A percentile compares a stretch with the other conserved stretches of the same genome.
These are phyloP conservation scores for Trichoderma erinaceum DNA, from an alignment of 495 filamentous ascomycete species.

Conservation along the genomic window DNA sequence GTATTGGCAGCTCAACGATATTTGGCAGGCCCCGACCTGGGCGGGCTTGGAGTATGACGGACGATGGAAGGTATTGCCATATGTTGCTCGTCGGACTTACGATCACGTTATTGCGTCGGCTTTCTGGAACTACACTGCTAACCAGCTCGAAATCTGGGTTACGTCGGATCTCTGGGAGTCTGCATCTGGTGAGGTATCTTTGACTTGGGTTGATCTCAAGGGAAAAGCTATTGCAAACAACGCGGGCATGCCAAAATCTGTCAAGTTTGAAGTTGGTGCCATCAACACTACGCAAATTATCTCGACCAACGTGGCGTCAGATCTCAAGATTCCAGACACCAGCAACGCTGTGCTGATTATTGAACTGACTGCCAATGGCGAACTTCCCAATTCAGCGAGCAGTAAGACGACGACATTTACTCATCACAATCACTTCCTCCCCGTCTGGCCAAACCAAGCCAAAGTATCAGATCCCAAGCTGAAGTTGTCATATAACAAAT, in stretches of 20 bases:
- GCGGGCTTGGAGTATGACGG: constrained; percentile 59
- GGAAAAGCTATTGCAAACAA: constrained; percentile 18
- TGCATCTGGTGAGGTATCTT: constrained; percentile 23
- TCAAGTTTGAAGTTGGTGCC: constrained; percentile 48
- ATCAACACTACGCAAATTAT: constrained; percentile 57
- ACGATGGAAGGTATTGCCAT: constrained; percentile 54
- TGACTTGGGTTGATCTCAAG: constrained; percentile 28
- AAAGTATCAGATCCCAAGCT: constrained; percentile 5
- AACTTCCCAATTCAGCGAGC: constrained; percentile 45
- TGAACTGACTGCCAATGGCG: constrained; percentile 47
- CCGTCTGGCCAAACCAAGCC: constrained; percentile 3
- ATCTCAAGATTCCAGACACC: constrained; percentile 31
- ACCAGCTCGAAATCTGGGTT: constrained; percentile 53
- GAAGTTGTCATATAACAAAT: not conserved
- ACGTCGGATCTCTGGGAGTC: constrained; percentile 50
- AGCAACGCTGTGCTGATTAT: constrained; percentile 49
- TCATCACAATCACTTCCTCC: constrained; percentile 8
- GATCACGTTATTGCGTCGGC: constrained; percentile 55
- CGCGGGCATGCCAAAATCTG: constrained; percentile 8
- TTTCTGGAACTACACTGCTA: constrained; percentile 51
- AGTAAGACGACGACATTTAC: constrained; percentile 31
- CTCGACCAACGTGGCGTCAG: constrained; percentile 32
- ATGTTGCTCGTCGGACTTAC: constrained; percentile 55
- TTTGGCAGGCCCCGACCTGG: constrained; percentile 66
- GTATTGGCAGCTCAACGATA: constrained; percentile 67